phyloP scores from a whole-genome alignment of 2,329 filamentous ascomycete species.

The Teratosphaeria nubilosa region DNA sequence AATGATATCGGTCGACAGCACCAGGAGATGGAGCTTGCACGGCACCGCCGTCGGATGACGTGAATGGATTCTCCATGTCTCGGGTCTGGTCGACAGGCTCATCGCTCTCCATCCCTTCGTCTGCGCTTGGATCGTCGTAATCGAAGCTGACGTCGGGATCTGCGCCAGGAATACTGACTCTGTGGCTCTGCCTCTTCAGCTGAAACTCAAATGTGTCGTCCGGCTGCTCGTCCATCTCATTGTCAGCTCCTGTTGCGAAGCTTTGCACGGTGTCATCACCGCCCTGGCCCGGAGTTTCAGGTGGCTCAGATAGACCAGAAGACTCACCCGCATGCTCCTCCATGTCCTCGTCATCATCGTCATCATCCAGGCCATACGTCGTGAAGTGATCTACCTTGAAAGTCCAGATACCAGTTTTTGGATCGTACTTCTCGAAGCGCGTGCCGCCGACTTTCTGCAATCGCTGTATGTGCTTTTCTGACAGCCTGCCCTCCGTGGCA shows the following conservation, averaged over 20 bases:
- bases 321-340: constrained; percentile 44
- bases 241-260: constrained; percentile 12
- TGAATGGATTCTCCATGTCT: constrained; percentile 15
- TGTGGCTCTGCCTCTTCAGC: constrained; percentile 26
- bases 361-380: constrained; percentile 78
- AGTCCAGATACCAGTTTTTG: constrained; percentile 72
- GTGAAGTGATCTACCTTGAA: constrained; percentile 96
- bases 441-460: constrained; percentile 73
- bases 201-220: constrained; percentile 50
- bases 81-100: constrained; percentile 16
- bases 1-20: constrained; percentile 19
- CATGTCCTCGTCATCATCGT: constrained; percentile 40
- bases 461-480: constrained; percentile 73
- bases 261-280: constrained; percentile 20
- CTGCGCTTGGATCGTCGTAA: constrained; percentile 24
- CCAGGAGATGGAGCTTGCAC: constrained; percentile 20
- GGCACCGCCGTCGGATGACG: constrained; percentile 15
- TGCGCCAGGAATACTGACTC: constrained; percentile 55
- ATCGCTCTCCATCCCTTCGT: constrained; percentile 31
- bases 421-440: constrained; percentile 70
- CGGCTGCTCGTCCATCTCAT: constrained; percentile 9
- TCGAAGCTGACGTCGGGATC: constrained; percentile 52
- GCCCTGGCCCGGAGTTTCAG: constrained; percentile 11
- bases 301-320: constrained; percentile 27
- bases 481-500: constrained; percentile 53